Base-by-base conservation (phyloP, 257 asterid species). In the Marsdenia floribunda region DNA sequence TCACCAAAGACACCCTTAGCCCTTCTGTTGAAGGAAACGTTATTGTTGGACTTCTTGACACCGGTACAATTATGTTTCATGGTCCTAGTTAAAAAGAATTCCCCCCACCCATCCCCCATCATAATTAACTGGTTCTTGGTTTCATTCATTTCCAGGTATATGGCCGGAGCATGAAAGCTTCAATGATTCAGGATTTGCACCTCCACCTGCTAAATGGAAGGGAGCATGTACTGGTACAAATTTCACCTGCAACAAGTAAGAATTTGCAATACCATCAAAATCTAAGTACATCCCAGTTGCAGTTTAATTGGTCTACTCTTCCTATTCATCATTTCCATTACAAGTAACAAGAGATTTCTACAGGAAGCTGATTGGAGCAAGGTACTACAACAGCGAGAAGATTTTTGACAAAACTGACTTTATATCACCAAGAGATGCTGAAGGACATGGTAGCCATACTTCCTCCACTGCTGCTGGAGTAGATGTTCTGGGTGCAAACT, bases 91-190 rank as follows among this genome's bases (percentile, higher is more conserved):
- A 47, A 47, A 49, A n/a, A 1, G 12, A 57, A 57, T 18, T 10
- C 6, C 29, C 26, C 3, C 47, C 11, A 1, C 11, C 63, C 29
- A 0, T 57, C 12, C 12, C 33, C 33, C 33, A 29, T 29, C 33
- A 29, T 29, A 29, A 29, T 29, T 29, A 29, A 29, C 33, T 29
- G 10, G 65, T 58, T 29, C 15, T 14, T 66, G 15, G 46, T 18
- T 15, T 15, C 70, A 22, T 9, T 58, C 2, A 29, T 66, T 66
- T 66, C 46, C 26, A 66, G 72, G 90, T 63, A 75, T 87, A 35
- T 87, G 94, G 94, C 94, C 94, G 0, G 94, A 89, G 82, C 90
- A 86, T 60, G 83, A 87, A 6, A 87, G 90, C 79, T 89, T 89
- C 81, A 81, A 77, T 11, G 89, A 87, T 83, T 16, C 75, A 0